phyloP scores from a whole-genome alignment of 2,329 filamentous ascomycete genomes.

The Alternaria angustiovoidea region DNA sequence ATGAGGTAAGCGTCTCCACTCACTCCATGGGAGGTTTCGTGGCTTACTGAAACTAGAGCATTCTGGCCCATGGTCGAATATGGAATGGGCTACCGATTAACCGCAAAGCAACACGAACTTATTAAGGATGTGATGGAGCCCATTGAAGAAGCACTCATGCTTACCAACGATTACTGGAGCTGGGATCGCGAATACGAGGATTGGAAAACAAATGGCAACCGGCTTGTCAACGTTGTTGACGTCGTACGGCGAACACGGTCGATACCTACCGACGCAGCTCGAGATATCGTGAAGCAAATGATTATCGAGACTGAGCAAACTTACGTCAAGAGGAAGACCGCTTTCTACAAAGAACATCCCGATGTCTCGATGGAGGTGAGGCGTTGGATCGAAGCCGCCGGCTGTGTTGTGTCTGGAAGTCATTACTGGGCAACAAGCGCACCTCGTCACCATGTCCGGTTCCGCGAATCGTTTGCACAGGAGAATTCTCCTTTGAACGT shows the following conservation, averaged over 20 bases:
- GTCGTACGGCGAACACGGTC: neutral
- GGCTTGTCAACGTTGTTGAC: neutral
- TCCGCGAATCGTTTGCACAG: no score
- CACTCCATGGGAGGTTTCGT: accelerated
- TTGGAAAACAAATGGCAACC: neutral
- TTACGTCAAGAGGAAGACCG: neutral
- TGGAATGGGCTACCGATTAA: neutral
- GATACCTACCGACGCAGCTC: neutral
- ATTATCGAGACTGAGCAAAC: neutral
- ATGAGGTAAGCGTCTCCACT: no score
- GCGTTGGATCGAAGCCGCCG: neutral
- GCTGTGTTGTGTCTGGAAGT: neutral
- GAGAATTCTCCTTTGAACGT: no score
- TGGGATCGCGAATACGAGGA: slow-evolving; percentile 4
- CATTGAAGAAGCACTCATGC: neutral
- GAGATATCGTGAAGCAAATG: neutral
- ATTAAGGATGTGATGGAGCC: neutral
- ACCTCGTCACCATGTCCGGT: neutral
- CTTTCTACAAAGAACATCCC: accelerated
- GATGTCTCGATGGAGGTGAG: accelerated
- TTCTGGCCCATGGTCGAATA: neutral
- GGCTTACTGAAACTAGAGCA: neutral
- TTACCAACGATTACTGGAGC: slow-evolving; percentile 5
- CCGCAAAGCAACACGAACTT: neutral
- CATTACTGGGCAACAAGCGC: neutral